These are phyloP conservation scores for Lachnellula arida DNA, from an alignment of 2,329 filamentous ascomycete genomes.

Conservation along the genomic window DNA sequence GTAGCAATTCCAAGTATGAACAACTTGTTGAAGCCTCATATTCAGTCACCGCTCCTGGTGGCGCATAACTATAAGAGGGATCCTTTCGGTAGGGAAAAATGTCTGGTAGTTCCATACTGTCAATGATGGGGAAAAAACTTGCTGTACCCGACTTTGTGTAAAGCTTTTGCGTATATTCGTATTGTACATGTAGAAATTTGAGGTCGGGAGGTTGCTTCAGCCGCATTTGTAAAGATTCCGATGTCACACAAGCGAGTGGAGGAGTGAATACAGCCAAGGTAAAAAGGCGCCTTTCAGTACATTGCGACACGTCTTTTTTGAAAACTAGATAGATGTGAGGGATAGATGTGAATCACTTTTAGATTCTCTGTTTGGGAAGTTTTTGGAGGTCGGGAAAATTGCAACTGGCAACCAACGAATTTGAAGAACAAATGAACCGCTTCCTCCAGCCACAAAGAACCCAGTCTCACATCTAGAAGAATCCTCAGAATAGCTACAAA, in stretches of 20 bases:
- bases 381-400: no score
- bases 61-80: background rate
- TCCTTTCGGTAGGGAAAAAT: background rate
- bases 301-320: no score
- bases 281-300: no score
- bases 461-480: no score
- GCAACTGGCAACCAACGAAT: no score
- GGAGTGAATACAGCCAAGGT: background rate
- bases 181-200: background rate
- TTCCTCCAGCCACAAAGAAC: no score
- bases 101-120: background rate
- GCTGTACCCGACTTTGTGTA: background rate
- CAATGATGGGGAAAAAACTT: background rate
- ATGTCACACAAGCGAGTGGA: background rate
- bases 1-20: background rate
- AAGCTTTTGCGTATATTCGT: background rate
- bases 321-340: no score
- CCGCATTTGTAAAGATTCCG: background rate
- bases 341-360: no score
- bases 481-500: no score
- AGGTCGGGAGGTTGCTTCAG: background rate
- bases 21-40: background rate
- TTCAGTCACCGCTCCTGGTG: background rate
- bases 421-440: no score
- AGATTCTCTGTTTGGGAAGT: no score